These are phyloP conservation scores for Clarkia xantiana DNA, from an alignment of 345 rosid species.

Conservation along the genomic window DNA sequence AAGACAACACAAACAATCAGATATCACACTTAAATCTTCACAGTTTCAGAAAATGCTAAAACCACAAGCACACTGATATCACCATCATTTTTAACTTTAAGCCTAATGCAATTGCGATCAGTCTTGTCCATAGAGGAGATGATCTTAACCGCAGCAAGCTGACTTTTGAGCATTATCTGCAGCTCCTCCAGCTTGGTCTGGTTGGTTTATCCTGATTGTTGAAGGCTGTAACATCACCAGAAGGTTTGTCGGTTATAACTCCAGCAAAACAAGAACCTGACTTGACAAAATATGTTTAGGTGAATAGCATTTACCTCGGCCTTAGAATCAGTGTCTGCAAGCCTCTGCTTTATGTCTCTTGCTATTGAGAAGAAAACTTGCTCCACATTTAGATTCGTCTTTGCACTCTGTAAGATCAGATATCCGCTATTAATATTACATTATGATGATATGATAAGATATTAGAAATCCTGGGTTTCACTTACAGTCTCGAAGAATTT, in stretches of 20 bases:
- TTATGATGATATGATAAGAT: not conserved
- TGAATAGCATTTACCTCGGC: slow-evolving; percentile 19
- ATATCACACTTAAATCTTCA: no score
- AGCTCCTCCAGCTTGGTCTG: slow-evolving; percentile 17
- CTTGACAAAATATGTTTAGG: not conserved
- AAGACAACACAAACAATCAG: no score
- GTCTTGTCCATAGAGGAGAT: no score
- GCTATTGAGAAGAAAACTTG: slow-evolving; percentile 47
- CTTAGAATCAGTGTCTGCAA: slow-evolving; percentile 34
- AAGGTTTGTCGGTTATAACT: no score
- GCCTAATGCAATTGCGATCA: no score
- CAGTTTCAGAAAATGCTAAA: no score
- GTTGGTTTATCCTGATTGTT: slow-evolving; percentile 36
- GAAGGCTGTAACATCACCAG: slow-evolving; percentile 22
- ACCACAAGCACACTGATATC: no score
- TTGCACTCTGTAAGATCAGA: slow-evolving; percentile 32
- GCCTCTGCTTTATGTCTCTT: slow-evolving; percentile 37
- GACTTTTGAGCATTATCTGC: slow-evolving; percentile 29
- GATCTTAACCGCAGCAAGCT: slow-evolving; percentile 30
- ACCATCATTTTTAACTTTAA: no score
- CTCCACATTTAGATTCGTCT: slow-evolving; percentile 41
- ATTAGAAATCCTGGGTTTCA: not conserved
- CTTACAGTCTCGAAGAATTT: slow-evolving; percentile 32
- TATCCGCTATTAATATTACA: not conserved
- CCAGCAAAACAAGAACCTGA: not conserved